Conservation (phyloP, 202 grass and related monocot species). For the Musa balbisiana region DNA sequence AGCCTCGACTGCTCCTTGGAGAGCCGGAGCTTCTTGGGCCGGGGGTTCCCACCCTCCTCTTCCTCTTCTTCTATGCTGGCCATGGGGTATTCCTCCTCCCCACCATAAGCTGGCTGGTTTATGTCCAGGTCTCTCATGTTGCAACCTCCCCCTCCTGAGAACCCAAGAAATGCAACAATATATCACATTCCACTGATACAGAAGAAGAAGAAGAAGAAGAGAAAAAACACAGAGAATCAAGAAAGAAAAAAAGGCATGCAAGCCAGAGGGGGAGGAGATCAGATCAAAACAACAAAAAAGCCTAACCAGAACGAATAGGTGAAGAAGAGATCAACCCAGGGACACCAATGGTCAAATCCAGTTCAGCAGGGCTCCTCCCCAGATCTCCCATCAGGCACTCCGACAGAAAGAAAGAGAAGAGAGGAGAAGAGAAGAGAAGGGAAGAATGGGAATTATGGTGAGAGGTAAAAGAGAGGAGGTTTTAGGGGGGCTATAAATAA, state of each 20-base stretch:
- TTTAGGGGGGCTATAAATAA: neutral
- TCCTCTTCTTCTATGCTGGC: conserved; percentile 75
- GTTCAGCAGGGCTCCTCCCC: conserved; percentile 34
- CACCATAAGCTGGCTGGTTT: conserved; percentile 78
- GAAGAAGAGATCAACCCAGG: conserved; percentile 69
- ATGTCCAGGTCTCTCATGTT: conserved; percentile 68
- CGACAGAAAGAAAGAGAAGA: too few species aligned
- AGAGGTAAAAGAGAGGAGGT: neutral
- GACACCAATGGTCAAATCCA: conserved; percentile 96
- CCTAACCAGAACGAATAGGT: conserved; percentile 9
- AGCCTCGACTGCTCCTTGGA: conserved; percentile 84
- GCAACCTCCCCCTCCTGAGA: conserved; percentile 40
- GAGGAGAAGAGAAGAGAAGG: too few species aligned
- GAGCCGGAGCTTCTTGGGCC: conserved; percentile 82
- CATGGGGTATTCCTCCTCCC: conserved; percentile 79
- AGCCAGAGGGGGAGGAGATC: neutral
- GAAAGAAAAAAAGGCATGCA: too few species aligned
- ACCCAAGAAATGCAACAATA: too few species aligned
- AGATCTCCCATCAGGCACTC: conserved; percentile 30
- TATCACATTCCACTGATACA: too few species aligned
- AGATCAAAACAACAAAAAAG: neutral
- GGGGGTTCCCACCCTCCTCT: conserved; percentile 43
- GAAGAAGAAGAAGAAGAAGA: too few species aligned
- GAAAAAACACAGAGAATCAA: too few species aligned
- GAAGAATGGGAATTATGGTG: too few species aligned